Evolutionary conservation across 768 basidiomycete genomes (phyloP), one percentile per base, ranked within the genome.

Genomic region (Tephrocybe sp.): DNA sequence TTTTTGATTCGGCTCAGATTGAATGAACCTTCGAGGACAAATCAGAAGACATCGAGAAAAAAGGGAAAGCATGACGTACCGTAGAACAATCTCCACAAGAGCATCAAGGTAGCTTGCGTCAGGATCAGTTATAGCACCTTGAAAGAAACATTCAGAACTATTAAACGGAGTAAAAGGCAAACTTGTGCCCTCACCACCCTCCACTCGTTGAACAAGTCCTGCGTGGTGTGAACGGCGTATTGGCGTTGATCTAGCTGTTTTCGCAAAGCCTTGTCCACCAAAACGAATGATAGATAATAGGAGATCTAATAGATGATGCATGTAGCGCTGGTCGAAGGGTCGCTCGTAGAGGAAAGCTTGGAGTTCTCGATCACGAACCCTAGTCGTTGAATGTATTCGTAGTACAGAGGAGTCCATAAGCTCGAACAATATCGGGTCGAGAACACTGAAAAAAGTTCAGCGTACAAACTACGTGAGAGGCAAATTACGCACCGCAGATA

Each of bases 211-310:
- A 8, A 83, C 60, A 8, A 98, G 68, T 3, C 76, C 83, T 5
- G 73, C 53, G 62, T 92, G 81, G 34, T 82, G 72, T 3, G 90
- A 84, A 30, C 85, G 80, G 54, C 78, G 81, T 47, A 93, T 71
- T 10, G 72, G 69, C 1, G 84, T 82, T 11, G 75, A 75, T 47
- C 86, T 79, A 0, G 89, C 85, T 1, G 85, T 78, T 59, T 89
- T 89, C 40, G 83, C 76, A 62, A 97, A 88, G 0, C 90, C 92
- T 66, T 92, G 89, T 2, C 94, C 94, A 1, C 95, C 95, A 62
- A 94, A 95, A 32, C 84, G 81, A 47, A 89, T 80, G 10, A 97
- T 74, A 0, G 84, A 84, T 10, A 91, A 72, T 2, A 98, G 68
- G 14, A 81, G 82, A 52, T 94, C 91, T 39, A 98, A 67, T 8